A percentile compares a stretch with the other conserved stretches of the same genome.
These are phyloP conservation scores for Pyrenula aspistea DNA, from an alignment of 495 filamentous ascomycete species.

Conservation along the genomic window DNA sequence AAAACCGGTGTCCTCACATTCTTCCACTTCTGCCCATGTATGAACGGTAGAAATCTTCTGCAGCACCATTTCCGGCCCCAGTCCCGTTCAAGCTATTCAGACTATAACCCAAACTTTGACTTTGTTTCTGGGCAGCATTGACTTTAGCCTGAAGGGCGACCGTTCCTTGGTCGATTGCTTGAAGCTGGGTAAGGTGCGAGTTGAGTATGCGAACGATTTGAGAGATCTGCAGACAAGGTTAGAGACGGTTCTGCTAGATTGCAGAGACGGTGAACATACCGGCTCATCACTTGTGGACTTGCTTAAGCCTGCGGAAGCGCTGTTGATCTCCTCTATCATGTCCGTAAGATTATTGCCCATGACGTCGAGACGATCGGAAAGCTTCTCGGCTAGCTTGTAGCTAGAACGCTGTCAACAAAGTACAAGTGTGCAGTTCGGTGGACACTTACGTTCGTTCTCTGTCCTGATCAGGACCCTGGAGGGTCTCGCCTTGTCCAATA, in stretches of 20 bases:
- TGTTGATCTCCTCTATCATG: conserved; percentile 98
- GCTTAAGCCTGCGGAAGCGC: conserved; percentile 66
- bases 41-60: conserved; percentile 73
- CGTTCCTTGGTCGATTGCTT: conserved; percentile 81
- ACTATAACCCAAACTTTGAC: conserved; percentile 53
- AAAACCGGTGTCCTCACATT: conserved; percentile 2
- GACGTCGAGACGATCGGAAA: conserved; percentile 74
- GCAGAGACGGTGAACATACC: conserved; percentile 40
- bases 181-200: conserved; percentile 74
- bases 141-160: conserved; percentile 71
- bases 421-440: neutral
- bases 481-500: conserved; percentile 50
- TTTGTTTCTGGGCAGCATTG: conserved; percentile 60
- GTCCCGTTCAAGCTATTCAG: conserved; percentile 45
- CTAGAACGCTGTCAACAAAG: conserved; percentile 14
- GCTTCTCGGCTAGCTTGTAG: conserved; percentile 81
- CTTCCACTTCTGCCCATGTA: conserved; percentile 50
- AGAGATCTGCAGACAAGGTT: conserved; percentile 49
- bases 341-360: conserved; percentile 82
- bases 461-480: conserved; percentile 84
- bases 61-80: conserved; percentile 49
- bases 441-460: conserved; percentile 69
- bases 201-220: conserved; percentile 92
- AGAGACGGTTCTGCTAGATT: neutral
- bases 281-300: conserved; percentile 89